These are phyloP conservation scores for Aurifilum marmelostoma DNA, from an alignment of 2,329 filamentous ascomycete species.

Conservation along the genomic window DNA sequence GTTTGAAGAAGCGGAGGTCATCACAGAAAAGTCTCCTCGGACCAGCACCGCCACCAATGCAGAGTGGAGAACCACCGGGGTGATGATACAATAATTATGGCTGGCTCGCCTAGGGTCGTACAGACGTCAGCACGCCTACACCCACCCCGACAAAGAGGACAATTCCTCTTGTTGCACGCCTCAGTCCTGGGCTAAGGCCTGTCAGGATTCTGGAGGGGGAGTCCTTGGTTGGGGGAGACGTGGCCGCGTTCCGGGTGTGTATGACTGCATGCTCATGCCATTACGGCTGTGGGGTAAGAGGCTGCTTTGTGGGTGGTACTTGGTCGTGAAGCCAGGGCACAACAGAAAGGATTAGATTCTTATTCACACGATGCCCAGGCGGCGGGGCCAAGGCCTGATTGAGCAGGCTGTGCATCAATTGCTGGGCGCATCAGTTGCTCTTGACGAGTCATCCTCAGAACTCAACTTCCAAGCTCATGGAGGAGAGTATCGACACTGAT, in stretches of 20 bases:
- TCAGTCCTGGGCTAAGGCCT: not conserved
- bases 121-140: not conserved
- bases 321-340: not conserved
- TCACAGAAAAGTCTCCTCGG: not conserved
- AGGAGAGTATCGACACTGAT: not conserved
- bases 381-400: not conserved
- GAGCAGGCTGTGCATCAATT: not conserved
- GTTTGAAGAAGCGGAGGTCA: not conserved
- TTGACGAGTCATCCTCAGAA: not conserved
- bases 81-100: not conserved
- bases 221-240: not conserved
- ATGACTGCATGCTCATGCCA: slow-evolving; percentile 5
- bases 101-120: not conserved
- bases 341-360: not conserved
- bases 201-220: not conserved
- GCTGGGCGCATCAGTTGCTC: not conserved
- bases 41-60: not conserved
- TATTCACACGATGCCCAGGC: too few relatives aligned
- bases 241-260: not conserved
- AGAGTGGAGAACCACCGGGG: not conserved
- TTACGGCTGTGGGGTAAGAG: too few relatives aligned
- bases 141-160: not conserved
- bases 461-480: not conserved
- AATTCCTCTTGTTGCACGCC: not conserved
- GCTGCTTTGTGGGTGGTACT: too few relatives aligned